Percentiles rank a stretch among this genome's conserved stretches.
Evolutionary conservation across 306 rosid species (phyloP).

Genomic region (Luffa acutangula): DNA sequence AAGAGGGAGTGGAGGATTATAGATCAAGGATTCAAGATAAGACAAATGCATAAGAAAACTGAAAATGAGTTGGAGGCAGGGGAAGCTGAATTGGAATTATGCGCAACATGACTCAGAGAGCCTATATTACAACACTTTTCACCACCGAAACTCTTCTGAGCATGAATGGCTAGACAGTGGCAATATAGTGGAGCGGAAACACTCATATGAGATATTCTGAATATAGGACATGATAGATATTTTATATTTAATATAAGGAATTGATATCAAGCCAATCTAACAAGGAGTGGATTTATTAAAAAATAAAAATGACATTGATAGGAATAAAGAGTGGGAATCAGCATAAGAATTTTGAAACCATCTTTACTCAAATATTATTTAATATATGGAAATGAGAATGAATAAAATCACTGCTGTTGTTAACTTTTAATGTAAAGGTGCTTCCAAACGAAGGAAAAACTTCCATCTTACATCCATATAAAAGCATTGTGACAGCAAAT

Average conservation of each 20-base stretch:
- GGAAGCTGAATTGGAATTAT: neutral
- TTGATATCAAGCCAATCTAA: neutral
- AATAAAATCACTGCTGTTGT: neutral
- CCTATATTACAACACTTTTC: neutral
- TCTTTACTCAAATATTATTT: neutral
- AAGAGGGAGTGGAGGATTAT: slow-evolving; percentile 1
- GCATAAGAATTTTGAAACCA: neutral
- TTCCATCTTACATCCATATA: neutral
- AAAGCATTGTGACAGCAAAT: neutral
- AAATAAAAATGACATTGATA: neutral
- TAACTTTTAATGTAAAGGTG: neutral
- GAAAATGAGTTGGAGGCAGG: neutral
- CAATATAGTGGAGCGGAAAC: neutral
- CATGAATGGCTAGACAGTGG: neutral
- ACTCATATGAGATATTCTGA: neutral
- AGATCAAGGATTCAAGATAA: neutral
- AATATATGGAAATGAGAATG: neutral
- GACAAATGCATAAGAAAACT: neutral
- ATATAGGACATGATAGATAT: neutral
- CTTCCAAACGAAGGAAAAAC: neutral
- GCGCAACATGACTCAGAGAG: neutral
- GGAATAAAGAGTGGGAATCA: neutral
- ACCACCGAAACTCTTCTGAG: neutral
- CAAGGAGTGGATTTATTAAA: neutral
- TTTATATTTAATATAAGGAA: neutral